Evolutionary conservation across 2,329 filamentous ascomycete species (phyloP).

Genomic region (Neonectria coccinea): DNA sequence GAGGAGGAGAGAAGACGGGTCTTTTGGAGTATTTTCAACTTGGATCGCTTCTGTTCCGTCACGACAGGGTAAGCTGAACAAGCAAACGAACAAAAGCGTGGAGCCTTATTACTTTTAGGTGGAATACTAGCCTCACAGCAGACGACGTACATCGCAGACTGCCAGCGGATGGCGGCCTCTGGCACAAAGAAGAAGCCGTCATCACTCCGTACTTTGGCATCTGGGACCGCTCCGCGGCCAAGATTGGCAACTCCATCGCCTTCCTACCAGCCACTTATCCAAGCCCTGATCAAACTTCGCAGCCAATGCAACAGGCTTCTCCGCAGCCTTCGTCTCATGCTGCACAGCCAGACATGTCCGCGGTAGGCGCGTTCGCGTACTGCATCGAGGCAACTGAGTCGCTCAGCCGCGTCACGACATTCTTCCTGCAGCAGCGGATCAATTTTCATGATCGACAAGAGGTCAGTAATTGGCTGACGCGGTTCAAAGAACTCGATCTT

Average conservation of each 20-base stretch:
- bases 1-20: constrained; percentile 19
- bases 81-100: neutral
- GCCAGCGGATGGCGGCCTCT: constrained; percentile 17
- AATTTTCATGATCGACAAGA: constrained; percentile 51
- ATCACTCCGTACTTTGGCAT: constrained; percentile 22
- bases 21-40: constrained; percentile 25
- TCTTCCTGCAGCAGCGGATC: constrained; percentile 56
- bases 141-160: constrained; percentile 19
- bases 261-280: constrained; percentile 14
- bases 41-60: constrained; percentile 25
- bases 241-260: constrained; percentile 23
- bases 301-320: constrained; percentile 10
- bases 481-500: constrained; percentile 46
- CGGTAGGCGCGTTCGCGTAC: constrained; percentile 52
- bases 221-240: constrained; percentile 23
- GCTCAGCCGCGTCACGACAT: constrained; percentile 55
- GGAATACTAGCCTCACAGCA: constrained; percentile 23
- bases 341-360: constrained; percentile 18
- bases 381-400: constrained; percentile 58
- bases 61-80: constrained; percentile 10
- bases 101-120: neutral
- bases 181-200: constrained; percentile 18
- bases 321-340: constrained; percentile 14
- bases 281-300: neutral
- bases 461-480: constrained; percentile 54